These are phyloP conservation scores for Annulohypoxylon truncatum DNA, from an alignment of 2,329 filamentous ascomycete species.

Conservation along the genomic window DNA sequence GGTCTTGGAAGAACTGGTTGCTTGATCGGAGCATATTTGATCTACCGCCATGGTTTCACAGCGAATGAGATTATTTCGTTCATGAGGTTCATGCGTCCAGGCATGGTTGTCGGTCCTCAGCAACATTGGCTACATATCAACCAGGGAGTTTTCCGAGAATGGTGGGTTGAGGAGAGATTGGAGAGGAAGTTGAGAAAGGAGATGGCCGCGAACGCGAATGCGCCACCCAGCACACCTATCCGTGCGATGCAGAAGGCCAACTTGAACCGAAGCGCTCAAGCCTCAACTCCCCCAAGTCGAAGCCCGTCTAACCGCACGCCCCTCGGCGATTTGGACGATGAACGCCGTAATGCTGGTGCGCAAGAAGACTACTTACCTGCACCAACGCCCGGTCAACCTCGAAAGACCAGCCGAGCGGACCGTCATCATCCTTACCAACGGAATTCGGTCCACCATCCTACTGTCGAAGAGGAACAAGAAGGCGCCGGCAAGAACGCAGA, in stretches of 20 bases:
- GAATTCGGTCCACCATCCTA: slow-evolving; percentile 59
- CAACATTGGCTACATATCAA: slow-evolving; percentile 99
- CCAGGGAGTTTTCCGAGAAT: slow-evolving; percentile 96
- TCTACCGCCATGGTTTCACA: slow-evolving; percentile 96
- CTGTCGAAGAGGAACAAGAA: slow-evolving; percentile 61
- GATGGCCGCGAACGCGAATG: slow-evolving; percentile 61
- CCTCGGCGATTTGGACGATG: slow-evolving; percentile 93
- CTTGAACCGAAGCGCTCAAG: slow-evolving; percentile 71
- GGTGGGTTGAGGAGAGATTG: slow-evolving; percentile 93
- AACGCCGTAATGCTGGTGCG: slow-evolving; percentile 73
- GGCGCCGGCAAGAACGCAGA: slow-evolving; percentile 69
- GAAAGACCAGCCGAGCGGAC: slow-evolving; percentile 85
- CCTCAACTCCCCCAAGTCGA: slow-evolving; percentile 86
- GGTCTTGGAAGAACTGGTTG: slow-evolving; percentile 95
- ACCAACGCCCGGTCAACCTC: slow-evolving; percentile 93
- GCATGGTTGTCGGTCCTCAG: slow-evolving; percentile 98
- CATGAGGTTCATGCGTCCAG: slow-evolving; percentile 98
- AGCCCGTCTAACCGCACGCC: slow-evolving; percentile 81
- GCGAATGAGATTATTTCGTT: slow-evolving; percentile 97
- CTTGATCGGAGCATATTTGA: slow-evolving; percentile 95
- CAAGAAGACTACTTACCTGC: slow-evolving; percentile 93
- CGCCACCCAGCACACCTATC: slow-evolving; percentile 68
- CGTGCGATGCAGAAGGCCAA: slow-evolving; percentile 70
- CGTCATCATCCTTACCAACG: slow-evolving; percentile 79
- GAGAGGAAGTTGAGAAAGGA: slow-evolving; percentile 74